Evolutionary conservation across 805 yeast genomes (phyloP), one percentile per base, ranked within the genome.

Genomic region (Candida morakotiae): DNA sequence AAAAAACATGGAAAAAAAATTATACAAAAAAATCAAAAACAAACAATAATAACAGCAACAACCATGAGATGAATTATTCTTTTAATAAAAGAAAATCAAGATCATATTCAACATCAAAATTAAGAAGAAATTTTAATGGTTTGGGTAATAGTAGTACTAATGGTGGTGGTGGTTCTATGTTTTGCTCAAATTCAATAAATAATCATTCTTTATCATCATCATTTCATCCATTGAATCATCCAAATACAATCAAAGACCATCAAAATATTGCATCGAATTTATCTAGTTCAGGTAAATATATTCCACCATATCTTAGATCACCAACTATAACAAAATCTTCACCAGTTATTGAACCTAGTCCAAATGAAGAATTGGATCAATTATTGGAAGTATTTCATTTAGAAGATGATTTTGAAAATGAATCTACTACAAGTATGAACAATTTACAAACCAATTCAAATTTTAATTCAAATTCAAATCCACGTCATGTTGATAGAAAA

Each of bases 271-370:
- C 20, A 24, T 19, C 38, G 11, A 35, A 21, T 28, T 35, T 21
- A 19, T 22, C 43, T 2, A 37, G 19, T 33, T 21, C 51, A 13
- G 68, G 67, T 13, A 66, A 65, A 42, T 67, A 67, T 40, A 48
- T 63, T 19, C 73, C 73, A 13, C 72, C 73, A 17, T 62, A 54
- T 39, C 53, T 67, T 49, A 51, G 73, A 38, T 63, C 69, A 3
- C 71, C 71, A 1, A 48, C 45, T 16, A 55, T 47, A 30, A 37
- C 45, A 17, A 58, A 52, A 42, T 13, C 35, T 3, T 62, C 70
- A 3, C 66, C 69, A 2, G 53, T 51, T 2, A 48, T 62, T 29
- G 56, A 43, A 5, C 63, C 67, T 3, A 6, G 11, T 3, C 51
- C 65, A 28, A 44, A 55, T 9, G 73, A 66, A 43, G 67, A 61